phyloP scores from a whole-genome alignment of 768 basidiomycete genomes.

The Jaapia argillacea region DNA sequence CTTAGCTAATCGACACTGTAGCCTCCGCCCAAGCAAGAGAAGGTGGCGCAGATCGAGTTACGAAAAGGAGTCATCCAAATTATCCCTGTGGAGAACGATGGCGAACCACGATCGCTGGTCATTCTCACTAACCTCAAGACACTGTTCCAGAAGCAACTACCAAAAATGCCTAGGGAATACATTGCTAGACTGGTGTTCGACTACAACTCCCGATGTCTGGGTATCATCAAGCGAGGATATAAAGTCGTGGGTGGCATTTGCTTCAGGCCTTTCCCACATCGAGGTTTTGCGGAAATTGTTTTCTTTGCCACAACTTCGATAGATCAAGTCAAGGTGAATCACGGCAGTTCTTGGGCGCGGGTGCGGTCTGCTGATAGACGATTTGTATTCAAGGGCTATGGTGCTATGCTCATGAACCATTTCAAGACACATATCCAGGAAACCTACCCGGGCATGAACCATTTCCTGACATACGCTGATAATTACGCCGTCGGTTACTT shows the following conservation, averaged over 20 bases:
- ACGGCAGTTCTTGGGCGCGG: not conserved
- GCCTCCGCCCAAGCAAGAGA: slow-evolving; percentile 55
- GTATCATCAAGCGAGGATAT: slow-evolving; percentile 89
- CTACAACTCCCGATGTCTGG: slow-evolving; percentile 82
- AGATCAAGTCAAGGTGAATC: slow-evolving; percentile 88
- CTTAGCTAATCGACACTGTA: slow-evolving; percentile 17
- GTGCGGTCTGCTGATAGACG: not conserved
- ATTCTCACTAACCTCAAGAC: slow-evolving; percentile 94
- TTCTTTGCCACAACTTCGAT: slow-evolving; percentile 97
- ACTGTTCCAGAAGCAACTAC: slow-evolving; percentile 92
- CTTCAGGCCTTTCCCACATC: slow-evolving; percentile 90
- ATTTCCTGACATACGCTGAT: slow-evolving; percentile 97
- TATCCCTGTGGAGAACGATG: slow-evolving; percentile 77
- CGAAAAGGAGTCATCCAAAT: slow-evolving; percentile 77
- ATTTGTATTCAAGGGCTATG: slow-evolving; percentile 65
- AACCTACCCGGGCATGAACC: slow-evolving; percentile 79
- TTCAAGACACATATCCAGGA: slow-evolving; percentile 88
- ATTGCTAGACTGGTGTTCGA: slow-evolving; percentile 95
- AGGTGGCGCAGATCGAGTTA: slow-evolving; percentile 73
- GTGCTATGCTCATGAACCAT: slow-evolving; percentile 97
- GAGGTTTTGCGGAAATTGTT: slow-evolving; percentile 95
- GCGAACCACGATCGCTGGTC: slow-evolving; percentile 62
- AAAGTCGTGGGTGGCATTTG: slow-evolving; percentile 98
- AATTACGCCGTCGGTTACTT: slow-evolving; percentile 99
- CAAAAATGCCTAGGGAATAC: slow-evolving; percentile 98